Base-by-base conservation (phyloP, 2,329 filamentous ascomycete genomes). In the Neonectria hederae region DNA sequence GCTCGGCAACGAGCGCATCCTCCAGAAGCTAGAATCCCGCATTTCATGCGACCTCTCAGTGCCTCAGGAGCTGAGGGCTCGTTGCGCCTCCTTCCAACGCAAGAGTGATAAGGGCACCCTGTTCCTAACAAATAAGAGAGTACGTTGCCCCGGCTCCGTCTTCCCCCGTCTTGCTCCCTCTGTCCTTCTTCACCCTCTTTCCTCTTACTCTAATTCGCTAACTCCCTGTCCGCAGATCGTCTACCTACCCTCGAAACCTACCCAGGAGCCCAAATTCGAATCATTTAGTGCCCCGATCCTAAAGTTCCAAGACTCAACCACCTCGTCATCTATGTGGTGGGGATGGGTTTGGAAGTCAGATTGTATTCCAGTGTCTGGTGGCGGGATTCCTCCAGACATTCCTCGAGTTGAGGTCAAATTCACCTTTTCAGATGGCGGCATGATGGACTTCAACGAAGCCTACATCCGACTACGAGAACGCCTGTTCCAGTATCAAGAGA, bases 371-470 rank as follows among this genome's bases (percentile, higher is more conserved):
- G 92, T 97, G 24, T 82, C 90, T 1, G 92, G 92, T 38, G 96
- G 96, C 40, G 92, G 93, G 54, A 92, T 97, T 54, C 92, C 94
- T 0, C 81, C 90, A 5, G 84, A 90, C 22, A 86, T 93, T 66
- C 86, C 90, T 19, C 88, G 90, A 28, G 84, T 97, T 46, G 93
- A 96, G 73, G 79, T 97, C 69, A 94, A 92, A 76, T 86, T 97
- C 73, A 94, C 90, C 22, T 98, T 98, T 83, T 94, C 94, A 76
- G 94, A 98, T 67, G 95, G 95, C 46, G 95, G 95, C n/a, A 94
- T 94, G 63, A 96, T 92, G 77, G 94, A 97, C 71, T 98, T 97
- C 75, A 90, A 94, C 73, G 87, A 88, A 54, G 88, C 88, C 56
- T 97, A 94, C 75, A 93, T 97, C 73, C 86, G 91, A 60, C 89